Conservation (phyloP, 768 basidiomycete genomes). For the Mycena latifolia region DNA sequence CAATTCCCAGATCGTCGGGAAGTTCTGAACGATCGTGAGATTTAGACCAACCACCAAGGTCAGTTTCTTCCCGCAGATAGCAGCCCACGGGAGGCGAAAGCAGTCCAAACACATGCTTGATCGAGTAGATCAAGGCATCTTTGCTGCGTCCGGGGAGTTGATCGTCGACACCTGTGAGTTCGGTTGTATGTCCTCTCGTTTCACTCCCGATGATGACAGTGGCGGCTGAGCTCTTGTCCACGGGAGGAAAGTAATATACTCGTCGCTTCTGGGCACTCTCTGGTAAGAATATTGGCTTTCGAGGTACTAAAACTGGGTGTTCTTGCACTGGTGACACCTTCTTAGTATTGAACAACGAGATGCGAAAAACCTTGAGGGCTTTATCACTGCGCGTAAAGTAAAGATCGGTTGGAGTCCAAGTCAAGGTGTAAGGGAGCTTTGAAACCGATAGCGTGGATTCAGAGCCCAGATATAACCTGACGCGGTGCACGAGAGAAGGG, state of each 20-base stretch:
- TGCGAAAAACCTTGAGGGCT: constrained; percentile 36
- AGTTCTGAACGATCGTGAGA: constrained; percentile 23
- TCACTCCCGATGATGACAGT: constrained; percentile 37
- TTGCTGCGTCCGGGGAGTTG: neutral
- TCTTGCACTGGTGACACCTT: constrained; percentile 7
- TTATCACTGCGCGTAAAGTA: constrained; percentile 38
- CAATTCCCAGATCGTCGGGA: constrained; percentile 37
- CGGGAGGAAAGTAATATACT: constrained; percentile 40
- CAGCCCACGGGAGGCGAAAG: constrained; percentile 36
- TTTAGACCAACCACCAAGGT: constrained; percentile 42
- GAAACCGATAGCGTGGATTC: constrained; percentile 30
- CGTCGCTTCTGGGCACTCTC: constrained; percentile 36
- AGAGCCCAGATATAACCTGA: constrained; percentile 32
- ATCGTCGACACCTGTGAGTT: neutral
- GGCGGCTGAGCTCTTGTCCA: neutral
- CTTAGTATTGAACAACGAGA: constrained; percentile 39
- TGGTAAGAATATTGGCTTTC: constrained; percentile 38
- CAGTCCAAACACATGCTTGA: neutral
- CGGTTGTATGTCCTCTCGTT: too few species aligned
- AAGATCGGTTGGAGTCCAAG: constrained; percentile 40
- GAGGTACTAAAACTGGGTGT: constrained; percentile 32
- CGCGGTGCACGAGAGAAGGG: constrained; percentile 37
- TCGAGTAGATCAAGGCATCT: too few species aligned
- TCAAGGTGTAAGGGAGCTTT: constrained; percentile 41
- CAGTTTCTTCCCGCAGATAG: constrained; percentile 29